These are phyloP conservation scores for Lophiostoma macrostomum DNA, from an alignment of 495 filamentous ascomycete species.

Conservation along the genomic window DNA sequence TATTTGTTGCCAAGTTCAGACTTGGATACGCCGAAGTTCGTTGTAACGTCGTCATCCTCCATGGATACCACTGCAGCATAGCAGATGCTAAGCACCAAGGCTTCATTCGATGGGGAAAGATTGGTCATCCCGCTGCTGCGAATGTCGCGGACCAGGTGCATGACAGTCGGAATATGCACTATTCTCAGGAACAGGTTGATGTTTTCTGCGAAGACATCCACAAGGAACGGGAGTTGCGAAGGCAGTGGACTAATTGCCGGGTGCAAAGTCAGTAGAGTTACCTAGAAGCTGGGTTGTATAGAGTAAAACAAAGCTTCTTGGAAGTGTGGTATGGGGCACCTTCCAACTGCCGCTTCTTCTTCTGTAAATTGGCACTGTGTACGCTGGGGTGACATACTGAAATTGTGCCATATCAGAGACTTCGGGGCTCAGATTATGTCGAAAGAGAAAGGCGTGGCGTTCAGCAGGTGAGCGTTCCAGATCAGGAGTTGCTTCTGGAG, in stretches of 20 bases:
- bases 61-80: conserved; percentile 57
- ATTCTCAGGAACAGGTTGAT: conserved; percentile 50
- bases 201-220: conserved; percentile 53
- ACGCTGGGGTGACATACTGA: no score
- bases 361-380: no score
- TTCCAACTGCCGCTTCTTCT: no score
- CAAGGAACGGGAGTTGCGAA: conserved; percentile 51
- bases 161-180: conserved; percentile 54
- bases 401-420: conserved; percentile 44
- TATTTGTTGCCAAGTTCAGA: conserved; percentile 51
- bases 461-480: conserved; percentile 46
- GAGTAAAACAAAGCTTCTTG: no score
- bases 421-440: conserved; percentile 43
- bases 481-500: conserved; percentile 40
- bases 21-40: conserved; percentile 52
- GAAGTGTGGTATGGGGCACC: no score
- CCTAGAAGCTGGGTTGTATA: no score
- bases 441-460: conserved; percentile 55
- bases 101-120: conserved; percentile 50
- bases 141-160: conserved; percentile 45
- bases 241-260: no score
- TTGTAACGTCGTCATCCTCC: conserved; percentile 51
- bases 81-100: conserved; percentile 60
- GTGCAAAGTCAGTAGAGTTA: no score
- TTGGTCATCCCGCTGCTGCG: conserved; percentile 38